These are phyloP conservation scores for Plantago coronopus DNA, from an alignment of 305 asterid genomes.

Conservation along the genomic window DNA sequence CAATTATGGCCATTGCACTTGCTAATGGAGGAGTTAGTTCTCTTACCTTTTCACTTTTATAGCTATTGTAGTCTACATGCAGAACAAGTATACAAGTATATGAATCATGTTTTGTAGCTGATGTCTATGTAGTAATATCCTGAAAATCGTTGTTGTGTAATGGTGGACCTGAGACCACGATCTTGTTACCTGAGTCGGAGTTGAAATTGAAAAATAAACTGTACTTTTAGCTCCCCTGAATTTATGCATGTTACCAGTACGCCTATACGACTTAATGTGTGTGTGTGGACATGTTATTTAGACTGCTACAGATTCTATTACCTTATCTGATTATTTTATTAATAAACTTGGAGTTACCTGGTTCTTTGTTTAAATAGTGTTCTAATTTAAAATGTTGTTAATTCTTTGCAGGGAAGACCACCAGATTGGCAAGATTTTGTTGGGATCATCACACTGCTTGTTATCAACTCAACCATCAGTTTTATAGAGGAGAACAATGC, in stretches of 20 bases:
- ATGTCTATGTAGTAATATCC: not conserved
- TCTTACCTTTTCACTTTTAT: not conserved
- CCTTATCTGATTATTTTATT: not conserved
- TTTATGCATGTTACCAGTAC: not conserved
- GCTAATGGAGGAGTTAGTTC: conserved; percentile 62
- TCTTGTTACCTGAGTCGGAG: too few relatives aligned
- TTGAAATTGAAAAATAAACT: too few relatives aligned
- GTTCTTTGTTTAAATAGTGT: not conserved
- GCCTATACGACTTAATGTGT: not conserved
- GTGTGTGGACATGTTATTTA: not conserved
- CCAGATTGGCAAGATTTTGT: conserved; percentile 70
- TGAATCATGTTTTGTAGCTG: not conserved
- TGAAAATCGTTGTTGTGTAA: too few relatives aligned
- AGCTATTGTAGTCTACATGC: not conserved
- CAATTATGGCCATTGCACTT: conserved; percentile 61
- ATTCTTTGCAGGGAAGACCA: conserved; percentile 46
- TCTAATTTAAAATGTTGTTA: conserved; percentile 2
- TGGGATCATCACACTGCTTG: conserved; percentile 53
- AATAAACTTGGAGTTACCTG: not conserved
- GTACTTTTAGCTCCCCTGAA: not conserved
- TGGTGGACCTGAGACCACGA: too few relatives aligned
- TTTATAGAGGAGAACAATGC: conserved; percentile 72
- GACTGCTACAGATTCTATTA: not conserved
- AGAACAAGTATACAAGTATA: too few relatives aligned
- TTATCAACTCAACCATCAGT: conserved; percentile 66